These are phyloP conservation scores for Globisporangium acanthophoron DNA, from an alignment of 352 stramenopile species.

Conservation along the genomic window DNA sequence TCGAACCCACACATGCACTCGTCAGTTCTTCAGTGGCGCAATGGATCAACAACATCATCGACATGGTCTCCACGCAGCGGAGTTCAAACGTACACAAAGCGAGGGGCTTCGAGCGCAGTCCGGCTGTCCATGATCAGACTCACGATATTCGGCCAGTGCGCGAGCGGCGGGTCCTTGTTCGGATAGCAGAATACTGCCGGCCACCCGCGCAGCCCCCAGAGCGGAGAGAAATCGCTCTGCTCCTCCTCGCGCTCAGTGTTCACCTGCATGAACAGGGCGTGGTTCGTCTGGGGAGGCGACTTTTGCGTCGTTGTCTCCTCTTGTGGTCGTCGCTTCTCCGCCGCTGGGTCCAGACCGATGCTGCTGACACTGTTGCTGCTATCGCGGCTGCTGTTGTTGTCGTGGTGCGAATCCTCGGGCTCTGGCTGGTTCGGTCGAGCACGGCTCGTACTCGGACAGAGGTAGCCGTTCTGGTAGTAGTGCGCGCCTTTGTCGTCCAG, in stretches of 20 bases:
- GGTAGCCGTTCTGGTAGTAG: constrained; percentile 74
- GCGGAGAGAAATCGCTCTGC: constrained; percentile 68
- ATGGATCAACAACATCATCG: no score
- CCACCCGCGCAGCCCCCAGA: constrained; percentile 76
- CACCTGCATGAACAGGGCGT: constrained; percentile 50
- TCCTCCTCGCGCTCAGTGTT: constrained; percentile 57
- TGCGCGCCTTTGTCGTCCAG: constrained; percentile 70
- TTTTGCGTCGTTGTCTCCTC: constrained; percentile 8
- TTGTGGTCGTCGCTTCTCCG: constrained; percentile 19
- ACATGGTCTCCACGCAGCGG: neutral
- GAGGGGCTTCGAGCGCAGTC: constrained; percentile 39
- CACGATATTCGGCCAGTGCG: constrained; percentile 86
- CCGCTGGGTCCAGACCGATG: neutral
- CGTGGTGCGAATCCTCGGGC: constrained; percentile 9
- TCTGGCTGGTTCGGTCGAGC: constrained; percentile 9
- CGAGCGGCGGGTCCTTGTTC: constrained; percentile 40
- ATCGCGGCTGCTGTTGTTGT: constrained; percentile 2
- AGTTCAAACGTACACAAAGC: constrained; percentile 37
- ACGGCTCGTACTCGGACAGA: constrained; percentile 44
- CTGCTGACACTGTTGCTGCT: constrained; percentile 1
- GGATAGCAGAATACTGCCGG: constrained; percentile 83
- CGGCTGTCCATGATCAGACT: constrained; percentile 86
- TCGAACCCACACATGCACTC: neutral
- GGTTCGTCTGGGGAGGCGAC: constrained; percentile 16
- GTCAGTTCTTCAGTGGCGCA: neutral